Base-by-base conservation (phyloP, 371 early-diverging fungal species). In the Rhizomucor pusillus region DNA sequence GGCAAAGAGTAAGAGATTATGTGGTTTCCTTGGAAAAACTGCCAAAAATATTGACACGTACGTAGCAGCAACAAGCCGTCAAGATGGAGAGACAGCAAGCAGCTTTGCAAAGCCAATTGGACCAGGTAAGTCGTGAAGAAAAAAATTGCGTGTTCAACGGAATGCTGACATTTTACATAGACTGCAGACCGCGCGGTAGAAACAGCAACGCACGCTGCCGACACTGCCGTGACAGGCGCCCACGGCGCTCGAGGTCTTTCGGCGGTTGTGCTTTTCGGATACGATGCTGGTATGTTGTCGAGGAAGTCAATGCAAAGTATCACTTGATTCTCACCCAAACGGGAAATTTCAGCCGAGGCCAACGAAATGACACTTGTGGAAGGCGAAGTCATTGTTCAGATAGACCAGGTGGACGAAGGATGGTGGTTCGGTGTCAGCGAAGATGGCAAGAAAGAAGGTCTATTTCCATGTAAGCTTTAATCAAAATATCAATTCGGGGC, bases 341-440 rank as follows among this genome's bases (percentile, higher is more conserved):
- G n/a, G n/a, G n/a, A n/a, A 18, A 18, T 36, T 36, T 19, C 55
- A 67, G 86, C 81, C 40, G 93, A 90, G 41, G 79, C 81, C 13
- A 93, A 95, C 59, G 97, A 97, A 76, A 90, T 97, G 73, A 57
- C 80, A 1, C 73, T 97, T 54, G 56, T 61, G 2, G 96, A 97
- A 60, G 94, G 91, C 33, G 95, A 95, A 52, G 60, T 84, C 19
- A 75, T 93, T 12, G 71, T 62, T 9, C 74, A 85, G 47, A 87
- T 91, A 47, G 78, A 82, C 25, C 77, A 89, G 73, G 58, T 90
- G 35, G 91, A 91, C 67, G 90, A 87, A 47, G 90, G 89, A n/a
- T 93, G 93, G 93, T 93, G 93, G 94, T 83, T 81, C 37, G 97
- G 94, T 52, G 73, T 79, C 37, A 86, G 87, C 56, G 79, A 85